Evolutionary conservation across 768 basidiomycete genomes (phyloP).

Genomic region (Astraeus odoratus): DNA sequence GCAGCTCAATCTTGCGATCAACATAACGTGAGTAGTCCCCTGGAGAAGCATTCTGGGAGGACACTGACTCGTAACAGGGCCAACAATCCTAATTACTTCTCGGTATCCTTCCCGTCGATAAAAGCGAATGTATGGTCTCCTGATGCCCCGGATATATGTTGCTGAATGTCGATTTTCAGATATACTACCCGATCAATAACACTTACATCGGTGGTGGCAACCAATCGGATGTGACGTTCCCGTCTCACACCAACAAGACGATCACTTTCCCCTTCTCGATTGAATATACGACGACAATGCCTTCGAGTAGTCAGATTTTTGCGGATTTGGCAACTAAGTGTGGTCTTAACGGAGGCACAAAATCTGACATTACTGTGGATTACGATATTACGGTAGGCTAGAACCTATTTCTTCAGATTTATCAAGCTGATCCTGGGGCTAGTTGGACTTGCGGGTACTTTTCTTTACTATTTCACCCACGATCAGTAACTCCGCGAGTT

Average conservation of each 20-base stretch:
- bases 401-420: neutral
- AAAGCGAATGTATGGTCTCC: slow-evolving; percentile 43
- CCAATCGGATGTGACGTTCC: slow-evolving; percentile 38
- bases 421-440: slow-evolving; percentile 8
- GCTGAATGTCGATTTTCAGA: slow-evolving; percentile 30
- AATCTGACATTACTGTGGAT: slow-evolving; percentile 45
- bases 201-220: slow-evolving; percentile 61
- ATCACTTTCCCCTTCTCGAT: slow-evolving; percentile 75
- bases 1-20: slow-evolving; percentile 53
- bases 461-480: slow-evolving; percentile 60
- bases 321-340: slow-evolving; percentile 58
- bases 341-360: slow-evolving; percentile 39
- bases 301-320: slow-evolving; percentile 52
- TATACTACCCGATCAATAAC: slow-evolving; percentile 70
- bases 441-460: slow-evolving; percentile 64
- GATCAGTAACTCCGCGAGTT: slow-evolving; percentile 52
- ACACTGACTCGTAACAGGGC: slow-evolving; percentile 42
- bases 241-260: slow-evolving; percentile 49
- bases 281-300: slow-evolving; percentile 46
- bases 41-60: neutral
- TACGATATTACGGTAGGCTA: slow-evolving; percentile 57
- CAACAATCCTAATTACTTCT: slow-evolving; percentile 76
- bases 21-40: slow-evolving; percentile 48
- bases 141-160: neutral
- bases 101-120: slow-evolving; percentile 58